Conservation (phyloP, 371 early-diverging fungal genomes). For the Mucor lusitanicus region DNA sequence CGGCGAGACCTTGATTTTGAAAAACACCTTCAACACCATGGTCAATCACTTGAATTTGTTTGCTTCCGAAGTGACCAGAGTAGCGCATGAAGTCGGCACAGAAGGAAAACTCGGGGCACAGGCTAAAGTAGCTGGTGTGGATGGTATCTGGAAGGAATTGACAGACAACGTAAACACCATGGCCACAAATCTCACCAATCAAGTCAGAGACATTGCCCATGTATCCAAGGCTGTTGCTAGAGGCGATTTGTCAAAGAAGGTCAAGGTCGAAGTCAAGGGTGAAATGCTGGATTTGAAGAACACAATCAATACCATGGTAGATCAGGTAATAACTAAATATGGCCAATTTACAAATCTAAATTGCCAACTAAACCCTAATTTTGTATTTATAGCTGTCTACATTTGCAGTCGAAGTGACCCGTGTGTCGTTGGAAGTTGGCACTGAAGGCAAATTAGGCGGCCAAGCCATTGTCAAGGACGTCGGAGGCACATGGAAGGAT, state of each 20-base stretch:
- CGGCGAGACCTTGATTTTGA: constrained; percentile 70
- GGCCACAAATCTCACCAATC: constrained; percentile 61
- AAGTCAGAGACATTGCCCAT: constrained; percentile 62
- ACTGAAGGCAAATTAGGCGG: constrained; percentile 61
- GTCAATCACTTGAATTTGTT: constrained; percentile 53
- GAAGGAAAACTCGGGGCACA: constrained; percentile 53
- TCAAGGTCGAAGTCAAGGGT: constrained; percentile 57
- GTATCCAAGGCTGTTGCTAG: constrained; percentile 61
- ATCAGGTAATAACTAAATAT: constrained; percentile 39
- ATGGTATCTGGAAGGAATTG: constrained; percentile 69
- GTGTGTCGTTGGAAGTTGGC: constrained; percentile 57
- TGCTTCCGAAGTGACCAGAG: constrained; percentile 57
- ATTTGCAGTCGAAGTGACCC: constrained; percentile 69
- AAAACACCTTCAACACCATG: constrained; percentile 75
- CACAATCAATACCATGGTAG: constrained; percentile 68
- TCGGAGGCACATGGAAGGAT: constrained; percentile 65
- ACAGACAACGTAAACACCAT: constrained; percentile 67
- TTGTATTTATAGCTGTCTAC: constrained; percentile 40
- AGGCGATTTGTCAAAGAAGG: constrained; percentile 58
- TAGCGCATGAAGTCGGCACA: constrained; percentile 56
- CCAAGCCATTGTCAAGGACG: constrained; percentile 63
- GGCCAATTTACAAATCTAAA: background rate
- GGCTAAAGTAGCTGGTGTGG: constrained; percentile 54
- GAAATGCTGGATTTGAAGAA: constrained; percentile 65
- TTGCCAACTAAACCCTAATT: background rate